Evolutionary conservation across 495 filamentous ascomycete species (phyloP).

Genomic region (Hyaloscypha hepaticicola): DNA sequence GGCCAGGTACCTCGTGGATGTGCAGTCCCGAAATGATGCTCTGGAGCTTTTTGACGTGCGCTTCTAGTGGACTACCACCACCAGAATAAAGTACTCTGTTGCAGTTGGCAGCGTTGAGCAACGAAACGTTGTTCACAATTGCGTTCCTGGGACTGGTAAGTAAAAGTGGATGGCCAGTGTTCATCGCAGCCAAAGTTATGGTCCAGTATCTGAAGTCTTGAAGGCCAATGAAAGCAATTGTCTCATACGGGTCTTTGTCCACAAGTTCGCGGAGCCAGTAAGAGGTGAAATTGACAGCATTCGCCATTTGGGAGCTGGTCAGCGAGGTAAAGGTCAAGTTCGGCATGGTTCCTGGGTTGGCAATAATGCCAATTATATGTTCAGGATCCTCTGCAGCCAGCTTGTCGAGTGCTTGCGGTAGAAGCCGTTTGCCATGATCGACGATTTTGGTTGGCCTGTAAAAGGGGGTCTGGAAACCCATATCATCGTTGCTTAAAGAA

Average conservation of each 20-base stretch:
- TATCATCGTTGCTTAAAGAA: neutral
- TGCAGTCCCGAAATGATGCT: neutral
- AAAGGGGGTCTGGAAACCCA: neutral
- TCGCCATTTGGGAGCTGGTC: conserved; percentile 47
- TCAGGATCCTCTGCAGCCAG: conserved; percentile 6
- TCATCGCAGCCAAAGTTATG: conserved; percentile 41
- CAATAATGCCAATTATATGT: conserved; percentile 10
- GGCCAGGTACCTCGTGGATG: conserved; percentile 42
- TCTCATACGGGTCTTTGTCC: conserved; percentile 22
- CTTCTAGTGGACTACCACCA: neutral
- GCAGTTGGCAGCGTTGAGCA: conserved; percentile 45
- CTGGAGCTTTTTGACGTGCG: neutral
- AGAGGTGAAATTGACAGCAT: conserved; percentile 51
- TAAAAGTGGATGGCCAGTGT: conserved; percentile 42
- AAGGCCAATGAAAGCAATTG: conserved; percentile 46
- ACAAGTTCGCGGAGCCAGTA: conserved; percentile 49
- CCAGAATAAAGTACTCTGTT: conserved; percentile 32
- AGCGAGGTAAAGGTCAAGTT: conserved; percentile 31
- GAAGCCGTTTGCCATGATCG: conserved; percentile 35
- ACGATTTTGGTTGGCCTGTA: neutral
- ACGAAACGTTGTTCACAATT: conserved; percentile 41
- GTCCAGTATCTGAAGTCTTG: conserved; percentile 49
- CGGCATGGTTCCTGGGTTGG: neutral
- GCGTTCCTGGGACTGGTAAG: conserved; percentile 46
- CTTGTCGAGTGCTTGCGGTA: conserved; percentile 10